Percentiles rank a stretch among this genome's conserved stretches.
Evolutionary conservation across 2,329 filamentous ascomycete genomes (phyloP).

Genomic region (Nigrospora oryzae): DNA sequence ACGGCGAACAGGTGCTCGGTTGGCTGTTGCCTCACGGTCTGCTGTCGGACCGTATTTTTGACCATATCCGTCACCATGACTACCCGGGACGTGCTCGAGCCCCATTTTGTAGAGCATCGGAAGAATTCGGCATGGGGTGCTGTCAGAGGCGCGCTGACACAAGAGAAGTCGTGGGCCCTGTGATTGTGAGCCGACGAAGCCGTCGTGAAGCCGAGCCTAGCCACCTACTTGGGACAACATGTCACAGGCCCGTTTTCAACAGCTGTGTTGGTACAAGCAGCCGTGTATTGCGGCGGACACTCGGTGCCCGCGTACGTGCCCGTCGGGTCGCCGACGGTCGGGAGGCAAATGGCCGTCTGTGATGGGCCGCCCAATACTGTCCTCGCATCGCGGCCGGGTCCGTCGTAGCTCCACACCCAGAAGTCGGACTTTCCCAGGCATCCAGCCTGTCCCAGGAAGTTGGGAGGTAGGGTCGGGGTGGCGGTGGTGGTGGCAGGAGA

Average conservation of each 20-base stretch:
- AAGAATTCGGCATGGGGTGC: not conserved
- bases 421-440: constrained; percentile 5
- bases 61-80: not conserved
- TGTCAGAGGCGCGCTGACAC: not conserved
- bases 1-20: not conserved
- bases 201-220: not conserved
- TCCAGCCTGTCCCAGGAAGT: not conserved
- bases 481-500: not conserved
- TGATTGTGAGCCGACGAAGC: no score
- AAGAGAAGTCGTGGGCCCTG: not conserved
- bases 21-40: no score
- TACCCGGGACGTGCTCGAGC: not conserved
- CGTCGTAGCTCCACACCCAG: constrained; percentile 13
- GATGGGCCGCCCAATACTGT: constrained; percentile 15
- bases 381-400: constrained; percentile 2
- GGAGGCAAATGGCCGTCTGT: constrained; percentile 13
- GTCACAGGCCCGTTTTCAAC: constrained; percentile 8
- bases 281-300: constrained; percentile 13
- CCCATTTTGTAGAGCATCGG: not conserved
- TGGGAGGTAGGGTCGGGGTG: not conserved
- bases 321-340: constrained; percentile 8
- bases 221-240: constrained; percentile 13
- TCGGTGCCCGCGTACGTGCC: constrained; percentile 9
- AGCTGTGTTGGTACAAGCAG: constrained; percentile 7
- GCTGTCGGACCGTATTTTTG: not conserved